These are phyloP conservation scores for Geotrichum restrictum DNA, from an alignment of 1,139 yeast genomes.

Conservation along the genomic window DNA sequence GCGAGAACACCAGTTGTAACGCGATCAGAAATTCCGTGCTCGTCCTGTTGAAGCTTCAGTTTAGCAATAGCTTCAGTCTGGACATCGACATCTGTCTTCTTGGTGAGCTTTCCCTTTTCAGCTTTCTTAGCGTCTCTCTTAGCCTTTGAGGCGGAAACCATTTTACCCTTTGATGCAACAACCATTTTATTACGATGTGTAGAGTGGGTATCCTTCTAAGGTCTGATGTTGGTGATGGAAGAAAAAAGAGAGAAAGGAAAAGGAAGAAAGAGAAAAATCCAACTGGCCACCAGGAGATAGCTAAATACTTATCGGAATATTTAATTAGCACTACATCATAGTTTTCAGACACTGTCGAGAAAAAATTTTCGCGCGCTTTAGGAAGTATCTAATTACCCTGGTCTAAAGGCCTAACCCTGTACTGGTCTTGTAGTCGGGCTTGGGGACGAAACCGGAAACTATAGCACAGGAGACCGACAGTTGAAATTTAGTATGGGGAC, in stretches of 20 bases:
- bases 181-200: slow-evolving; percentile 24
- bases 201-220: slow-evolving; percentile 4
- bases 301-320: too few relatives aligned
- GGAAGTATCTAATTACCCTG: too few relatives aligned
- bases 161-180: too few relatives aligned
- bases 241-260: slow-evolving; percentile 4
- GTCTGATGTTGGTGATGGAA: slow-evolving; percentile 13
- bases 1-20: slow-evolving; percentile 96
- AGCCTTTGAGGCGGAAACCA: slow-evolving; percentile 82
- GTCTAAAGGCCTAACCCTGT: too few relatives aligned
- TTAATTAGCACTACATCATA: slow-evolving; percentile 1
- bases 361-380: too few relatives aligned
- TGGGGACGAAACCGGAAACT: too few relatives aligned
- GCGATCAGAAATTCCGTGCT: slow-evolving; percentile 91
- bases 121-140: slow-evolving; percentile 71
- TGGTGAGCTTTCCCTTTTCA: slow-evolving; percentile 55
- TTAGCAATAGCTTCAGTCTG: slow-evolving; percentile 76
- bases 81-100: slow-evolving; percentile 43
- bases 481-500: too few relatives aligned
- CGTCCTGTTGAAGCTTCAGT: slow-evolving; percentile 87
- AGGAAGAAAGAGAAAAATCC: background rate
- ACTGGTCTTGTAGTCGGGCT: too few relatives aligned
- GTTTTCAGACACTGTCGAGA: background rate
- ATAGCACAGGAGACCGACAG: too few relatives aligned
- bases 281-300: background rate